phyloP scores from a whole-genome alignment of 140 eudicot genomes.

The Eryngium alpinum region DNA sequence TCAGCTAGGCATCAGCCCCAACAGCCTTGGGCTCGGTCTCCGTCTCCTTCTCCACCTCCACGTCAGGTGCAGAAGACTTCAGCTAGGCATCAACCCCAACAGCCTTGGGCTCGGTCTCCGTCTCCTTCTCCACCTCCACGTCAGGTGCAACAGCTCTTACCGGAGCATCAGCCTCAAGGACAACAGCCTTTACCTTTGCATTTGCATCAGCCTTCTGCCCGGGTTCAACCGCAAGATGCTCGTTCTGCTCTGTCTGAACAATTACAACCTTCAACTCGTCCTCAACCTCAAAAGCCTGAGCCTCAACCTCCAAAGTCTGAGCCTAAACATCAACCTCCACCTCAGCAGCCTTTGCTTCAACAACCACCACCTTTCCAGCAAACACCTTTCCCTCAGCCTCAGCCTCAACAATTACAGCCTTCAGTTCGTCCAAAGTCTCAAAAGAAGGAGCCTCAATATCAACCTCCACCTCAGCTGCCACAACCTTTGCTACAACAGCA shows the following conservation, averaged over 20 bases:
- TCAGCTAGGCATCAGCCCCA: neutral
- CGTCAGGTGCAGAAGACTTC: neutral
- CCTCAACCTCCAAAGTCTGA: neutral
- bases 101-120: no score
- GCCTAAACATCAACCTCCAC: neutral
- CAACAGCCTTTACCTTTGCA: no score
- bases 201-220: no score
- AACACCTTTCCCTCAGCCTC: neutral
- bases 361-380: neutral
- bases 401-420: neutral
- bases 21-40: no score
- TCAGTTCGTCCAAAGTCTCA: neutral
- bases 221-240: no score
- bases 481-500: neutral
- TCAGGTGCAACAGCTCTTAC: constrained; percentile 22
- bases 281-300: neutral
- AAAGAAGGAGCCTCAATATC: neutral
- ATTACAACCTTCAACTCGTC: no score
- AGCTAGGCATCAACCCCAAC: neutral
- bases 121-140: no score
- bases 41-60: no score
- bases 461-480: constrained; percentile 1
- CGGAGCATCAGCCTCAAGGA: constrained; percentile 16
- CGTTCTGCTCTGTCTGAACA: no score
- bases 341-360: no score